A percentile compares a stretch with the other conserved stretches of the same genome.
Conservation (phyloP, 768 basidiomycete genomes). For the Leccinum longicurvipes region DNA sequence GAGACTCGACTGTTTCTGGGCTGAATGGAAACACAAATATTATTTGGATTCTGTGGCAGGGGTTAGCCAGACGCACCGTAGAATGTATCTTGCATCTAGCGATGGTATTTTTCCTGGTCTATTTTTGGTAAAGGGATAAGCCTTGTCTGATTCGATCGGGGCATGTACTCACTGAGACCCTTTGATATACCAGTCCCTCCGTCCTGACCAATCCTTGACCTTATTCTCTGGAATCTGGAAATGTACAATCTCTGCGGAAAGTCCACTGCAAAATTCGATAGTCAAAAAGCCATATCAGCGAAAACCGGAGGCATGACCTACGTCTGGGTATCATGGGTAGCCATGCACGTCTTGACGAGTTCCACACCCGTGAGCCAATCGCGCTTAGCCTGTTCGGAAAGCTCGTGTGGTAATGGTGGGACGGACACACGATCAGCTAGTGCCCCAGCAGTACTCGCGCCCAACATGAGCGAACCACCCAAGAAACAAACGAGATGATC, state of each 20-base stretch:
- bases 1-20: constrained; percentile 92
- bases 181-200: constrained; percentile 89
- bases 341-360: constrained; percentile 84
- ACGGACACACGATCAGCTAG: constrained; percentile 52
- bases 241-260: constrained; percentile 87
- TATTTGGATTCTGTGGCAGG: not conserved
- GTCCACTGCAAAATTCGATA: constrained; percentile 48
- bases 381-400: constrained; percentile 59
- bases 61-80: constrained; percentile 49
- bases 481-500: constrained; percentile 97
- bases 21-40: constrained; percentile 34
- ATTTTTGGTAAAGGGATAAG: constrained; percentile 2
- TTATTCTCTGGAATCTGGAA: constrained; percentile 67
- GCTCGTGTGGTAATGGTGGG: constrained; percentile 61
- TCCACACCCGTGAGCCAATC: constrained; percentile 83
- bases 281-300: not conserved
- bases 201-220: constrained; percentile 38
- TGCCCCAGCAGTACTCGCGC: constrained; percentile 70
- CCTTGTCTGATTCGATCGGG: not conserved
- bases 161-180: constrained; percentile 52
- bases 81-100: constrained; percentile 90
- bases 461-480: constrained; percentile 87
- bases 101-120: constrained; percentile 33
- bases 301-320: constrained; percentile 35
- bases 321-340: constrained; percentile 82